These are phyloP conservation scores for Wickerhamomyces bisporus DNA, from an alignment of 805 yeast species.

Conservation along the genomic window DNA sequence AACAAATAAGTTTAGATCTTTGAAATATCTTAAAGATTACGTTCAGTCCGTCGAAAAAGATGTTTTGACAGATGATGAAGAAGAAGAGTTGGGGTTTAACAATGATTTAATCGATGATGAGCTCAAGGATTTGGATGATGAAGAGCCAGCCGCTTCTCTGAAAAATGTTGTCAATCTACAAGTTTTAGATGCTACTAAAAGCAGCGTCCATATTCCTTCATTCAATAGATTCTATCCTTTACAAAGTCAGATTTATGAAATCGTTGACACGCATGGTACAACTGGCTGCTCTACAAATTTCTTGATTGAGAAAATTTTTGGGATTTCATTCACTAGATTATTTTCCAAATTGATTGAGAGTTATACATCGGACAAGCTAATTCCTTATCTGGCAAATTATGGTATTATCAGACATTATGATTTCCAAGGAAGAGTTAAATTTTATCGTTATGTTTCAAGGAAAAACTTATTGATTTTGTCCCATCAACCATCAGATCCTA, in stretches of 20 bases:
- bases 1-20: slow-evolving; percentile 43
- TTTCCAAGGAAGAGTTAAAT: slow-evolving; percentile 68
- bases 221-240: slow-evolving; percentile 57
- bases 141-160: slow-evolving; percentile 14
- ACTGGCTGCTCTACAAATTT: slow-evolving; percentile 60
- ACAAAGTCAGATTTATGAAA: slow-evolving; percentile 55
- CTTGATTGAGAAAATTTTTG: slow-evolving; percentile 44
- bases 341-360: slow-evolving; percentile 47
- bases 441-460: slow-evolving; percentile 57
- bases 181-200: slow-evolving; percentile 12
- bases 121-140: slow-evolving; percentile 17
- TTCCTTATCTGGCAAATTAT: slow-evolving; percentile 26
- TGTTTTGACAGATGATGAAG: slow-evolving; percentile 27
- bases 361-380: slow-evolving; percentile 32
- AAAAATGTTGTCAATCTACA: slow-evolving; percentile 14
- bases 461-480: slow-evolving; percentile 31
- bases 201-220: slow-evolving; percentile 11
- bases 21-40: slow-evolving; percentile 38
- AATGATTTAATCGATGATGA: slow-evolving; percentile 27
- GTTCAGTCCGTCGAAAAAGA: slow-evolving; percentile 25
- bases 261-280: slow-evolving; percentile 34
- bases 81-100: slow-evolving; percentile 25
- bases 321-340: slow-evolving; percentile 47
- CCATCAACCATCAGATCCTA: slow-evolving; percentile 19
- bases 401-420: slow-evolving; percentile 60